Evolutionary conservation across 176 grass and related monocot genomes (phyloP), one percentile per base, ranked within the genome.

Genomic region (Canna indica): DNA sequence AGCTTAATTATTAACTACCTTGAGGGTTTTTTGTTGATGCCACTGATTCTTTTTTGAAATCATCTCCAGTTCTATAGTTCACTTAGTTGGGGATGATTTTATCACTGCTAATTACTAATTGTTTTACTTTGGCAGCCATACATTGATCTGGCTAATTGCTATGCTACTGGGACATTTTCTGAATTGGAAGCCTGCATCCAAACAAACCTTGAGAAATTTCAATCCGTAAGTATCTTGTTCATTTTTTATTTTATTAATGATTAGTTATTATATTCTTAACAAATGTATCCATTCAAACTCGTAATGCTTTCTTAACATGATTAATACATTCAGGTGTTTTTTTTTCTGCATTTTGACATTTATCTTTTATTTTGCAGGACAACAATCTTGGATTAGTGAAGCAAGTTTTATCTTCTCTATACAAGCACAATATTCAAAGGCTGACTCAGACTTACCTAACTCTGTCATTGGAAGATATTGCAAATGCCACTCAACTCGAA

Each of bases 381-480:
- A 99, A 87, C 83, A 88, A 99, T 78, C 46, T 93, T 73, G 94
- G 94, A 68, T 80, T 99, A 35, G 94, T 77, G 47, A 99, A 90
- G 75, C 94, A 99, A 85, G 94, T 99, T 24, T 82, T 93, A 59
- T 85, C 86, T 47, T 99, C 94, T n/a, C 78, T 99, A 77, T 99
- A 93, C 82, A 99, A 90, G 68, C 77, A 80, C 22, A 99, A 99
- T 80, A 99, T 99, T 72, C 94, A 99, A 46, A 92, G 94, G 77
- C 78, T 99, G 59, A 99, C 94, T 25, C 94, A 99, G 73, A 99
- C 94, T 78, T 99, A 93, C 77, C 75, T 99, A 72, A 99, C 94
- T 50, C 73, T 99, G 73, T 99, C 94, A 65, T 86, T 93, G 52
- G 82, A 99, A 87, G 94, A 93, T 67, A 93, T 93, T 54, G 88